Base-by-base conservation (phyloP, 768 basidiomycete genomes). In the Multifurca ochricompacta region DNA sequence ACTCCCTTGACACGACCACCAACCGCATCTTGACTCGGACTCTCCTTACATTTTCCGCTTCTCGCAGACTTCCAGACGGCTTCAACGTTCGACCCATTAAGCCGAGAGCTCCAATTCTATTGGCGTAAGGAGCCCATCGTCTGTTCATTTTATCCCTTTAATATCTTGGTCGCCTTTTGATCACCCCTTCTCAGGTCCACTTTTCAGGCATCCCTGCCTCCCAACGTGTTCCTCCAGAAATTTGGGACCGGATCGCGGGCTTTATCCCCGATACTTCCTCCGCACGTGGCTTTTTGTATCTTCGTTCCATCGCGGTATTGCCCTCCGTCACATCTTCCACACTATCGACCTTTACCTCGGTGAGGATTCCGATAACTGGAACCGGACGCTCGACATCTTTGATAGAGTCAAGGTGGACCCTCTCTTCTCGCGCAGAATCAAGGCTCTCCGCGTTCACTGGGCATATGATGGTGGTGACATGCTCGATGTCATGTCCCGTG, bases 211-310 rank as follows among this genome's bases (percentile, higher is more conserved):
- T 77, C 53, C 81, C 83, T 3, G 79, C 82, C 2, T 79, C 77
- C 3, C 81, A 78, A 56, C 78, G 82, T 19, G 75, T 77, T 16
- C 83, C 84, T 0, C 70, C 73, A 6, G 84, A 86, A 68, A 74
- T 86, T 37, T 86, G 84, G 83, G 81, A 82, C 59, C 73, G 76
- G 13, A 81, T 86, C 39, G 83, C 83, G 6, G 66, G 70, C 48
- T 75, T 77, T 58, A 80, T 79, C 37, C 82, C 6, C 77, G 83
- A 14, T 79, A 80, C 59, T 77, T 83, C 64, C 77, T 86, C 28
- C 77, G 84, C n/a, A 77, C 75, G 14, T 86, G 82, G 83, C 74
- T 85, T 36, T 82, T 74, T 51, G 74, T 85, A 25, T 83, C 82
- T 3, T 67, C 77, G 2, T 82, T 82, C 63, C 79, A 83, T 63